Conservation (phyloP, 345 rosid species). For the Reutealis trisperma region DNA sequence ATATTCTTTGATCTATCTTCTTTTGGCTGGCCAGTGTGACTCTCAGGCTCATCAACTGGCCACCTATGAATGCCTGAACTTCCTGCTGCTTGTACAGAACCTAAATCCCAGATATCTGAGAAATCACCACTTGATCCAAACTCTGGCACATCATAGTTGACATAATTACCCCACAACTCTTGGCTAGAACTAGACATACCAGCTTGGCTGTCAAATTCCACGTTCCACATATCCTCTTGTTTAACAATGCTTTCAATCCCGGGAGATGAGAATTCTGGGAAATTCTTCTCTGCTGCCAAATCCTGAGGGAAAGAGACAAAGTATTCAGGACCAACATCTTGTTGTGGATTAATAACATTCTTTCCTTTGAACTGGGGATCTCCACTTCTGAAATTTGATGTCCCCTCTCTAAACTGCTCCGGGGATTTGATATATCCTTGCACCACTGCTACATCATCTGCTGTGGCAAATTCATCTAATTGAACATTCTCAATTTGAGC, state of each 20-base stretch:
- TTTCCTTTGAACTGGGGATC: slow-evolving; percentile 46
- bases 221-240: slow-evolving; percentile 66
- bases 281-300: slow-evolving; percentile 31
- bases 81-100: slow-evolving; percentile 48
- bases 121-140: slow-evolving; percentile 46
- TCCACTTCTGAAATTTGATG: slow-evolving; percentile 31
- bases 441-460: slow-evolving; percentile 18
- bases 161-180: slow-evolving; percentile 54
- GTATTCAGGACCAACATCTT: slow-evolving; percentile 45
- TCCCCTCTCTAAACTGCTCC: slow-evolving; percentile 35
- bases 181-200: slow-evolving; percentile 49
- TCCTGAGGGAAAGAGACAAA: slow-evolving; percentile 57
- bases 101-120: slow-evolving; percentile 73
- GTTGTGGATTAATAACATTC: slow-evolving; percentile 39
- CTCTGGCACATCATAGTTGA: slow-evolving; percentile 48
- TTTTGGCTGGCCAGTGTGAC: slow-evolving; percentile 30
- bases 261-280: slow-evolving; percentile 37
- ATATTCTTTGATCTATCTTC: slow-evolving; percentile 32
- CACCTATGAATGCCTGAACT: slow-evolving; percentile 45
- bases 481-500: slow-evolving; percentile 35
- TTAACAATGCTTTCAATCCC: slow-evolving; percentile 41
- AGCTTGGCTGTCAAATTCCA: slow-evolving; percentile 52
- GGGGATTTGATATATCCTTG: slow-evolving; percentile 21
- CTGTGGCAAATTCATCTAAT: slow-evolving; percentile 9
- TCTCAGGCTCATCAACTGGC: slow-evolving; percentile 43